Base-by-base conservation (phyloP, 192 early-diverging fungal species). In the Nowakowskiella sp. region DNA sequence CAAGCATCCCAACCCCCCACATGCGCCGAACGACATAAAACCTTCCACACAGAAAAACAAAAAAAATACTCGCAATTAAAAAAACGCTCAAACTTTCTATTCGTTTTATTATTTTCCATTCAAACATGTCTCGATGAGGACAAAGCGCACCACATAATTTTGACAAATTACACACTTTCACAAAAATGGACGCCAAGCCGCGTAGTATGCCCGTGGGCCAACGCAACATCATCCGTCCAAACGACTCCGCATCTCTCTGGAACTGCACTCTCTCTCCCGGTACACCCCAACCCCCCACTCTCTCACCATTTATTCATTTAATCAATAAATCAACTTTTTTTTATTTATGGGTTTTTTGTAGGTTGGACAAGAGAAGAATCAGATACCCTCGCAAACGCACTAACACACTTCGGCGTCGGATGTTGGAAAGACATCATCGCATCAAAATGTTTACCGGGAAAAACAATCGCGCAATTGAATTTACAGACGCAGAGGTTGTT, bases 381-480 rank as follows among this genome's bases (percentile, higher is more conserved):
- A 16, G 82, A 93, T 56, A 65, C 87, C 3, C 68, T 97, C 31
- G 74, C 89, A 19, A 77, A 85, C 48, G 89, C 92, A 0, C 61
- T 94, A 22, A 88, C 93, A 71, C 77, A 81, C 52, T 90, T 89
- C 65, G 93, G 92, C 5, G 74, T 97, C 28, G 93, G 93, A 25
- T 93, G 94, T 66, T 97, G 93, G 93, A 86, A 85, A 64, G 89
- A 91, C 57, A 93, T 97, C 56, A 89, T 94, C 60, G 92, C 90
- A 49, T 83, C 80, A 22, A 80, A 82, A 31, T 87, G 87, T 56
- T 67, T 97, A 2, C 90, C 90, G 6, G 93, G 91, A 36, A 97
- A 97, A 57, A 94, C 90, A n/a, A 93, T 89, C 51, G 90, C 93
- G 5, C 93, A 97, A 68, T 88, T 94, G 85, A 95, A 97, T 71